Base-by-base conservation (phyloP, 1,139 yeast species). In the Sugiyamaella castrensis region DNA sequence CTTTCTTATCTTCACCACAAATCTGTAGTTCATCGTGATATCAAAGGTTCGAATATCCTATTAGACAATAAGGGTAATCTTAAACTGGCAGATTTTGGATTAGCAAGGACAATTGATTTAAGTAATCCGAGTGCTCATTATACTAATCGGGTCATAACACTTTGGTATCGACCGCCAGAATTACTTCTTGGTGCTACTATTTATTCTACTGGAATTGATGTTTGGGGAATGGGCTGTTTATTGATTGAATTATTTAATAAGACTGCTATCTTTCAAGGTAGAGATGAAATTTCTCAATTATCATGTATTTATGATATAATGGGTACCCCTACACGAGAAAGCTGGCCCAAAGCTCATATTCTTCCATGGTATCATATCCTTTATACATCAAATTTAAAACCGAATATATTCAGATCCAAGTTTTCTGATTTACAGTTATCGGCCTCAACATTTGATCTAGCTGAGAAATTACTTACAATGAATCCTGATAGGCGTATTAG, bases 91-190 rank as follows among this genome's bases (percentile, higher is more conserved):
- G 98, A 91, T 70, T 92, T 91, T 67, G 98, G 98, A 1, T 75
- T 92, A 48, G 98, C 98, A 0, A 74, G 98, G 58, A 63, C 63
- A 13, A 58, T 63, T 15, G 65, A 64, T 43, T 48, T 58, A 27
- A 51, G 58, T 9, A 67, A 57, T 50, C 64, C 60, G 15, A 58
- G 56, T 43, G 67, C 63, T 13, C 69, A 69, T 38, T 92, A 91
- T 67, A 91, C 98, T 1, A 92, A 92, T 65, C 73, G 98, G 49
- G 98, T 92, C 37, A 92, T 92, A 40, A 92, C 98, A 0, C 73
- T 92, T 38, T 92, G 98, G 98, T 92, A 92, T 67, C 76, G 98
- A 53, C 98, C 98, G 0, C 98, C 98, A 0, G 98, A 92, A 67
- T 75, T 92, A 38, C 71, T 92, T 37, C 68, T 92, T 48, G 98